Conservation (phyloP, 192 early-diverging fungal species). For the Podila epicladia region DNA sequence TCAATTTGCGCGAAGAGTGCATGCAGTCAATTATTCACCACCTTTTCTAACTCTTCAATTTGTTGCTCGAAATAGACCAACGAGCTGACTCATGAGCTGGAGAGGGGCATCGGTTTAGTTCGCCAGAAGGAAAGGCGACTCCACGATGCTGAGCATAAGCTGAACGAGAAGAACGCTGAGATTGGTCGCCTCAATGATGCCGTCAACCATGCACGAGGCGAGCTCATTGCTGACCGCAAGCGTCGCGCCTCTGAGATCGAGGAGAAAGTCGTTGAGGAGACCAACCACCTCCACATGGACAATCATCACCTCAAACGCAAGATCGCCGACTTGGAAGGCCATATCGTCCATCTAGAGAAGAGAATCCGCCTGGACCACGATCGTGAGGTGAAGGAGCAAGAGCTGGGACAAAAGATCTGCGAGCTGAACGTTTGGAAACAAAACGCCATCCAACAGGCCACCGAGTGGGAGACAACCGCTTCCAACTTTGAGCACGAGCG, state of each 20-base stretch:
- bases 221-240: slow-evolving; percentile 17
- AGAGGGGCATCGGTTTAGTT: not conserved
- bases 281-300: not conserved
- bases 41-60: not conserved
- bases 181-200: slow-evolving; percentile 35
- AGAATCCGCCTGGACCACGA: slow-evolving; percentile 22
- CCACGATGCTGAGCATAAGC: slow-evolving; percentile 17
- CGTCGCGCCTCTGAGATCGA: slow-evolving; percentile 25
- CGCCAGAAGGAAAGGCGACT: slow-evolving; percentile 17
- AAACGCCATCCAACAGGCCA: slow-evolving; percentile 18
- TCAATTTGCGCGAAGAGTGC: not conserved
- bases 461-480: slow-evolving; percentile 33
- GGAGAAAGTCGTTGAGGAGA: slow-evolving; percentile 4
- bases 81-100: slow-evolving; percentile 21
- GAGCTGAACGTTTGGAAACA: slow-evolving; percentile 34
- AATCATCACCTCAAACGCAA: slow-evolving; percentile 7
- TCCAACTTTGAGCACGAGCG: slow-evolving; percentile 17
- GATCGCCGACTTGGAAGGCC: slow-evolving; percentile 11
- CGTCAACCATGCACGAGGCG: slow-evolving; percentile 6
- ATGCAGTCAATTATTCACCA: not conserved
- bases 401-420: slow-evolving; percentile 9
- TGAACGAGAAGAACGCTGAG: slow-evolving; percentile 11
- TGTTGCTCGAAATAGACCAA: not conserved
- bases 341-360: slow-evolving; percentile 13
- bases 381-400: slow-evolving; percentile 9